A percentile compares a stretch with the other conserved stretches of the same genome.
These are phyloP conservation scores for Wallacemonas rigidus DNA, from an alignment of 208 protist genomes.

Conservation along the genomic window DNA sequence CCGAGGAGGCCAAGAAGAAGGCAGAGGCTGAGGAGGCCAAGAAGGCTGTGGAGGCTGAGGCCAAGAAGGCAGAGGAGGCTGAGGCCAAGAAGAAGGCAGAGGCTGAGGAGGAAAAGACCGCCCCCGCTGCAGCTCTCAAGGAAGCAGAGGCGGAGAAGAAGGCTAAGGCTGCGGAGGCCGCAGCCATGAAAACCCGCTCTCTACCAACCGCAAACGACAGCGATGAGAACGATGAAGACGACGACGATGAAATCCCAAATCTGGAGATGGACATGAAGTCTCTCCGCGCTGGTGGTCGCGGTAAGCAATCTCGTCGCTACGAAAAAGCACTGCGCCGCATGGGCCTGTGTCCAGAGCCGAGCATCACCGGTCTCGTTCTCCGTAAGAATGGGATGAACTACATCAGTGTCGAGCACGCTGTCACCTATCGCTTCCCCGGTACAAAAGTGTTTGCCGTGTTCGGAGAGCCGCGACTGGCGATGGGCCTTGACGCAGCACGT, in stretches of 20 bases:
- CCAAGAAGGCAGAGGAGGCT: conserved; percentile 5
- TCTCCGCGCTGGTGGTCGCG: conserved; percentile 7
- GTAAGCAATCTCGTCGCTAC: conserved; percentile 93
- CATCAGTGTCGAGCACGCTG: conserved; percentile 94
- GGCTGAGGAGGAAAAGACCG: background rate
- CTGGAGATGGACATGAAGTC: conserved; percentile 20
- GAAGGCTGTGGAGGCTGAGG: background rate
- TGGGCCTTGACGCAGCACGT: conserved; percentile 48
- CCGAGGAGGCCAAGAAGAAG: background rate
- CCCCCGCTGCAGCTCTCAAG: no score
- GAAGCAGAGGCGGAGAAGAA: background rate
- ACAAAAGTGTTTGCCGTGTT: conserved; percentile 98
- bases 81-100: conserved; percentile 1
- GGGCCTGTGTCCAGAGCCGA: conserved; percentile 93
- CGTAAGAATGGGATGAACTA: conserved; percentile 88
- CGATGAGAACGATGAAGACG: conserved; percentile 1
- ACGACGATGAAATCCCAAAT: conserved; percentile 15
- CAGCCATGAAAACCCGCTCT: background rate
- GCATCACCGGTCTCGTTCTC: conserved; percentile 93
- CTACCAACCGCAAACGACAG: background rate
- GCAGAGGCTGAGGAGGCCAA: background rate
- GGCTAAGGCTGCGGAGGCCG: conserved; percentile 8
- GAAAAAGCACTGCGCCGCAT: conserved; percentile 97
- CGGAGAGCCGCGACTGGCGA: conserved; percentile 96
- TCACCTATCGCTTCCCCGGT: conserved; percentile 95